phyloP scores from a whole-genome alignment of 2,329 filamentous ascomycete genomes.

The Hirsutella minnesotensis region DNA sequence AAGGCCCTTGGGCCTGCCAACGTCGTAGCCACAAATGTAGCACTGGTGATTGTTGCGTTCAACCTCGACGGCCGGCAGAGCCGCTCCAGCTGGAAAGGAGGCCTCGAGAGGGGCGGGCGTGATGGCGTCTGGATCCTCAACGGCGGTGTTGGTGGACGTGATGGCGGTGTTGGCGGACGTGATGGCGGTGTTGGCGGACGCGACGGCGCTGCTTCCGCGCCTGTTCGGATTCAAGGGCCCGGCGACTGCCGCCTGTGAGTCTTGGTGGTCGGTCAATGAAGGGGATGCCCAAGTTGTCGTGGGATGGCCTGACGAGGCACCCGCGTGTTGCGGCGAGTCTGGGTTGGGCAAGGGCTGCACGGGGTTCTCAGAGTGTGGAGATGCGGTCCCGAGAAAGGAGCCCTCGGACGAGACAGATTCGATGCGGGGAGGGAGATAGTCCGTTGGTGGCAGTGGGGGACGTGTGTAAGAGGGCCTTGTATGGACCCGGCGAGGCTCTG shows the following conservation, averaged over 20 bases:
- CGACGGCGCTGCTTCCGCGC: not conserved
- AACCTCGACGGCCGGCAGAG: not conserved
- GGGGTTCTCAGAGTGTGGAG: too few relatives aligned
- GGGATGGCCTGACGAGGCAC: too few relatives aligned
- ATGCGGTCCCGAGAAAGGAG: too few relatives aligned
- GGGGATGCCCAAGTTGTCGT: too few relatives aligned
- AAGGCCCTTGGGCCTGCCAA: not conserved
- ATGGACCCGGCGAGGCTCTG: too few relatives aligned
- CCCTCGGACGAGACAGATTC: too few relatives aligned
- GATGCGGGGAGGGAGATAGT: too few relatives aligned
- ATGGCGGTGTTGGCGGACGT: not conserved
- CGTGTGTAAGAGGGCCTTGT: too few relatives aligned
- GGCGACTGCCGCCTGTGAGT: not conserved
- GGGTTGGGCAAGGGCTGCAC: too few relatives aligned
- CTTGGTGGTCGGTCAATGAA: not conserved
- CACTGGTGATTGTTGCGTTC: not conserved
- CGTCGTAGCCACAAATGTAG: constrained; percentile 4
- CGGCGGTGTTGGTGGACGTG: not conserved
- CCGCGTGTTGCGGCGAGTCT: too few relatives aligned
- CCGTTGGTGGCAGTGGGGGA: too few relatives aligned
- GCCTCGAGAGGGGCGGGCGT: not conserved
- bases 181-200: not conserved
- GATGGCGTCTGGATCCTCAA: constrained; percentile 1
- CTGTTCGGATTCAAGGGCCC: too few relatives aligned
- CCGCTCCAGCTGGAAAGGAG: constrained; percentile 1